Evolutionary conservation across 306 rosid species (phyloP), one percentile per base, ranked within the genome.

Genomic region (Acacia crassicarpa): DNA sequence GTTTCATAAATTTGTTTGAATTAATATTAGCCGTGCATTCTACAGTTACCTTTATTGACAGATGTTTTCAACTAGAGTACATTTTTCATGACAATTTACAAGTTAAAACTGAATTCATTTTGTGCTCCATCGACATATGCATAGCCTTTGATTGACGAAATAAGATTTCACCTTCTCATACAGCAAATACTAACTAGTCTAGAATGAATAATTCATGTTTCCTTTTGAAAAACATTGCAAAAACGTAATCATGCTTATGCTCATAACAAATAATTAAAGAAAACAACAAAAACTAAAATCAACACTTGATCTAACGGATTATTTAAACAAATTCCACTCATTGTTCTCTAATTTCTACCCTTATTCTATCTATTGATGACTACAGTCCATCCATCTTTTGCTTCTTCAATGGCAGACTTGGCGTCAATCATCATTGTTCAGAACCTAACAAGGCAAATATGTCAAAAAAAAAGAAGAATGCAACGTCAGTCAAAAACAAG

Each of bases 391-490:
- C 67, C 67, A 12, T 61, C 67, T 25, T 25, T 35, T 25, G 79
- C 81, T 75, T 84, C 81, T 75, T 84, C 84, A 44, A 63, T 82
- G 13, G 87, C 49, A 56, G 59, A 89, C 69, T 46, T 61, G 45
- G 90, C 84, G 51, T 88, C 84, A 33, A 62, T 27, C 80, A 71
- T 30, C 38, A 33, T 33, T 33, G 38, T 33, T 33, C 38, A 33
- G 38, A 33, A 35, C 82, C 93, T 91, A 70, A 72, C 53, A 73
- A 58, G 13, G 45, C 11, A 48, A 19, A 1, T 17, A 41, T 13
- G 51, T 70, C 72, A 30, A 1, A 82, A 19, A 27, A 1, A 76
- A 19, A 27, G 4, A 33, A 33, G 25, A 35, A 49, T 25, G 65
- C 40, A 19, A 35, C 46, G 20, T 40, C 30, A 38, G n/a, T 35